These are phyloP conservation scores for Claviceps sp. DNA, from an alignment of 2,329 filamentous ascomycete genomes.

Conservation along the genomic window DNA sequence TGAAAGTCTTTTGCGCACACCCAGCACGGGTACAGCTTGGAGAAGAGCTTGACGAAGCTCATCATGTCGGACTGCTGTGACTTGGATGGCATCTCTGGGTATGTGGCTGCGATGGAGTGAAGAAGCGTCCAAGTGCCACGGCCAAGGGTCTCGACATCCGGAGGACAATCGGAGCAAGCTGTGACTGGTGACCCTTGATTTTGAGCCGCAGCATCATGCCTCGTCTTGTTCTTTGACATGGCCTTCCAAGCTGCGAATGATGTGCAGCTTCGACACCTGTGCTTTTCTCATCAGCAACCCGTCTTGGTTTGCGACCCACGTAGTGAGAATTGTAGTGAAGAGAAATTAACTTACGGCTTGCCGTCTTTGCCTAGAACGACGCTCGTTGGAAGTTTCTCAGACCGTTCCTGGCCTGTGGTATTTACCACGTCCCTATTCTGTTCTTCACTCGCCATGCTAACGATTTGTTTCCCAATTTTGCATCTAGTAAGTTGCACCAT, in stretches of 20 bases:
- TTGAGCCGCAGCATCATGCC: slow-evolving; percentile 5
- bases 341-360: slow-evolving; percentile 55
- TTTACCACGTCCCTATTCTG: slow-evolving; percentile 16
- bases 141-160: slow-evolving; percentile 78
- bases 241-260: slow-evolving; percentile 17
- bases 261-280: slow-evolving; percentile 21
- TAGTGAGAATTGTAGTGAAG: neutral
- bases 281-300: neutral
- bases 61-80: slow-evolving; percentile 63
- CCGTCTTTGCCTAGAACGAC: slow-evolving; percentile 68
- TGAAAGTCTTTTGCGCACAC: slow-evolving; percentile 88
- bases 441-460: slow-evolving; percentile 25
- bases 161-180: slow-evolving; percentile 59
- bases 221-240: slow-evolving; percentile 16
- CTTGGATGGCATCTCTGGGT: slow-evolving; percentile 56
- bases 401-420: slow-evolving; percentile 16
- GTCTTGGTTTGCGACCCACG: neutral
- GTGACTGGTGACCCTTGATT: slow-evolving; percentile 11
- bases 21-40: slow-evolving; percentile 89
- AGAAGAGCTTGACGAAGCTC: slow-evolving; percentile 68
- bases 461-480: neutral
- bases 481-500: neutral
- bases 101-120: slow-evolving; percentile 79
- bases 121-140: slow-evolving; percentile 87
- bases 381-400: slow-evolving; percentile 53